Base-by-base conservation (phyloP, 768 basidiomycete genomes). In the Hygrocybe punicea region DNA sequence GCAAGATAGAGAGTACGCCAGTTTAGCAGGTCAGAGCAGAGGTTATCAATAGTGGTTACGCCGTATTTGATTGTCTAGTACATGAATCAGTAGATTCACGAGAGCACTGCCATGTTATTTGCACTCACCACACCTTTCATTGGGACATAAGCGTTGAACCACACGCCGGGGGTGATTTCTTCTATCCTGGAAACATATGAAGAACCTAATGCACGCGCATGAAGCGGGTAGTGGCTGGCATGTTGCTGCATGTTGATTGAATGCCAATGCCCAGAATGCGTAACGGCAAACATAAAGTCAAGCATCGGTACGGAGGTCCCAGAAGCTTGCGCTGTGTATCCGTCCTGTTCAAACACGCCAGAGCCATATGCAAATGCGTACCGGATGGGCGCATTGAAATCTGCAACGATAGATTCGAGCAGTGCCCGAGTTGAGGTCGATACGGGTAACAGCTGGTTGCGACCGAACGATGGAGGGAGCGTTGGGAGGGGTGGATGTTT, bases 341-440 rank as follows among this genome's bases (percentile, higher is more conserved):
- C 91, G 54, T 87, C 86, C 72, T 99, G 97, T 65, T 91, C 84
- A 63, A 97, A 97, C 2, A 98, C 94, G 0, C 96, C 97, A 2
- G 89, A 93, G 11, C 97, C 97, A 67, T 98, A 99, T 0, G 97
- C 97, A 67, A 98, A 94, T 1, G 95, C 97, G 77, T 96, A 98
- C 19, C 95, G 86, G 49, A 98, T 90, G 9, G 95, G 95, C 0
- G 92, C 91, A 40, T 92, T 81, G 65, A 98, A 96, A 48, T 84
- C 79, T 13, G 76, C 75, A 34, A 97, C 86, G 56, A 98, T 86
- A 58, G 80, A 78, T 66, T 94, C 90, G 14, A 96, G 80, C 23
- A 93, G 75, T 3, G 88, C 85, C 4, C 91, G 83, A 2, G 87
- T 93, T 23, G 87, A 84, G 67, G 86, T 85, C 11, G 89, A 79